Conservation (phyloP, 768 basidiomycete genomes). For the Amanita rubescens region DNA sequence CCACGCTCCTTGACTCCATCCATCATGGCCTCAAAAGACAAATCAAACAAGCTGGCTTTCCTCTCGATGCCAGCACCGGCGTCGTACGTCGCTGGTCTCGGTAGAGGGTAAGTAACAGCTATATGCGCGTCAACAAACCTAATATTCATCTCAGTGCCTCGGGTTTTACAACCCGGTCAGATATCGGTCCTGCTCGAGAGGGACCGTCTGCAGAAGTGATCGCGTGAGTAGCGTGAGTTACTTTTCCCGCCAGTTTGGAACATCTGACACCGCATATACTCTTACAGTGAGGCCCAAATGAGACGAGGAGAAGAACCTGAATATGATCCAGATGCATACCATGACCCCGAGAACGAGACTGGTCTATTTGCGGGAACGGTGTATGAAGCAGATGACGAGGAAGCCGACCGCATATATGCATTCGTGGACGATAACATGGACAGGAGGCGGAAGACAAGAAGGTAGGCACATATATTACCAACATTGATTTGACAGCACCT, state of each 20-base stretch:
- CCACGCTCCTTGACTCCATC: background rate
- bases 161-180: slow-evolving; percentile 95
- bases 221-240: slow-evolving; percentile 45
- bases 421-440: slow-evolving; percentile 90
- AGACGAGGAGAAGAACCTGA: slow-evolving; percentile 84
- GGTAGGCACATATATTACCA: slow-evolving; percentile 52
- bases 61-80: slow-evolving; percentile 91
- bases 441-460: slow-evolving; percentile 65
- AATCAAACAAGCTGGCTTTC: slow-evolving; percentile 79
- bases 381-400: slow-evolving; percentile 96
- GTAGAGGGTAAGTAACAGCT: slow-evolving; percentile 67
- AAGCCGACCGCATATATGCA: slow-evolving; percentile 94
- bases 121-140: slow-evolving; percentile 1
- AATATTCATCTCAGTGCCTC: slow-evolving; percentile 57
- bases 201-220: slow-evolving; percentile 88
- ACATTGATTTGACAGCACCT: slow-evolving; percentile 26
- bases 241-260: background rate
- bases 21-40: slow-evolving; percentile 23
- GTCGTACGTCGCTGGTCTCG: slow-evolving; percentile 97
- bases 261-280: background rate
- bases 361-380: slow-evolving; percentile 94
- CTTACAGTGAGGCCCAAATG: slow-evolving; percentile 71
- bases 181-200: slow-evolving; percentile 97
- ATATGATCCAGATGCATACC: slow-evolving; percentile 84
- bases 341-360: slow-evolving; percentile 96